phyloP scores from a whole-genome alignment of 805 yeast genomes.

The Blastobotrys peoriensis region DNA sequence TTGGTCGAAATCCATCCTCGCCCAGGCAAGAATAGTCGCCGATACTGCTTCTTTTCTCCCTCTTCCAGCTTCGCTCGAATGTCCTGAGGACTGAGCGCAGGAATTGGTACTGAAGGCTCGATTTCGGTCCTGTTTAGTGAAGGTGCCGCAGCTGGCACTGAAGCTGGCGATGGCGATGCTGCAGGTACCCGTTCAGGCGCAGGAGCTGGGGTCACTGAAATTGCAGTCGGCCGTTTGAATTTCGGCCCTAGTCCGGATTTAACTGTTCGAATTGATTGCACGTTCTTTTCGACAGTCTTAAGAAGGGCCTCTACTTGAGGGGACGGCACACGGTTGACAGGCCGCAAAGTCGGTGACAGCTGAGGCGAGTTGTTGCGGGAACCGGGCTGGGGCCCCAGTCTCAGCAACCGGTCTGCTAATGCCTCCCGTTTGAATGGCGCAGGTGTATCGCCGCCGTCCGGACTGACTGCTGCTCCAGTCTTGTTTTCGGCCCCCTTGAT shows the following conservation, averaged over 20 bases:
- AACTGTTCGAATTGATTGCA: neutral
- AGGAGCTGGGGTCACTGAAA: neutral
- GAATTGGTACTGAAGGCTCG: neutral
- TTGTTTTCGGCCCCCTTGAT: neutral
- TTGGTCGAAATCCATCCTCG: conserved; percentile 24
- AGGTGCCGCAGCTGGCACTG: neutral
- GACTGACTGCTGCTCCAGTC: too few species aligned
- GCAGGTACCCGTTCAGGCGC: too few species aligned
- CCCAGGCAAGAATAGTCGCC: conserved; percentile 24
- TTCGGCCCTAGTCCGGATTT: neutral
- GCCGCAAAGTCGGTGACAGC: too few species aligned
- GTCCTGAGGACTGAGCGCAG: conserved; percentile 1
- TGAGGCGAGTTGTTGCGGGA: too few species aligned
- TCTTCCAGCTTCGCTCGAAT: conserved; percentile 12
- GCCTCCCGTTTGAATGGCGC: neutral
- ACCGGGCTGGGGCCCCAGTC: conserved; percentile 1
- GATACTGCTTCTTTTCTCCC: conserved; percentile 21
- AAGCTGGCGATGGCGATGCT: neutral
- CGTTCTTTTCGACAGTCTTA: neutral
- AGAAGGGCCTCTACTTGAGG: neutral
- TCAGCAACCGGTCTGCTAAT: neutral
- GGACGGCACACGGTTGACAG: too few species aligned
- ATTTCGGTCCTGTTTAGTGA: too few species aligned
- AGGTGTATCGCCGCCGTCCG: neutral
- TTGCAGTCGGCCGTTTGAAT: neutral